These are phyloP conservation scores for Pezicula rhizophila DNA, from an alignment of 2,329 filamentous ascomycete genomes.

Conservation along the genomic window DNA sequence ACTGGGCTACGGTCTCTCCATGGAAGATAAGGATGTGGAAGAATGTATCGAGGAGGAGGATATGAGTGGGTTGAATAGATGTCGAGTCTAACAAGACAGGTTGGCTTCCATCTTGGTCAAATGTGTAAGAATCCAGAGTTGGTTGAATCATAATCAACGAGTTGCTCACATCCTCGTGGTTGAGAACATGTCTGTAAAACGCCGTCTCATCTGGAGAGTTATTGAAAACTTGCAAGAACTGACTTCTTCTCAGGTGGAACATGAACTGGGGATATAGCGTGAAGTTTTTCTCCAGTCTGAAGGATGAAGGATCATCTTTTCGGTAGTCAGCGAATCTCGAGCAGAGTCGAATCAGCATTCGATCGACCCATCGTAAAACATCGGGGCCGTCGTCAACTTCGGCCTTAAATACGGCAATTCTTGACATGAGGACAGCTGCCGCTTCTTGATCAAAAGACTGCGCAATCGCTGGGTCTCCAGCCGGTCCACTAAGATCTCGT, in stretches of 20 bases:
- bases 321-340: slow-evolving; percentile 96
- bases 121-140: slow-evolving; percentile 92
- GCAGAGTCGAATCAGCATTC: slow-evolving; percentile 95
- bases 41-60: slow-evolving; percentile 93
- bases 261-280: slow-evolving; percentile 98
- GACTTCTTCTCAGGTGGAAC: slow-evolving; percentile 95
- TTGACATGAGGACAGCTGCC: slow-evolving; percentile 95
- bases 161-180: slow-evolving; percentile 95
- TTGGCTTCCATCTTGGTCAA: slow-evolving; percentile 87
- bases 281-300: slow-evolving; percentile 97
- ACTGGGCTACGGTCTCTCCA: slow-evolving; percentile 94
- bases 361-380: slow-evolving; percentile 93
- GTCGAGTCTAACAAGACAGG: slow-evolving; percentile 95
- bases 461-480: slow-evolving; percentile 88
- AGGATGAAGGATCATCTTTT: slow-evolving; percentile 96
- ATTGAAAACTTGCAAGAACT: slow-evolving; percentile 98
- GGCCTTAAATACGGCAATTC: slow-evolving; percentile 97
- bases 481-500: slow-evolving; percentile 83
- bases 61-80: slow-evolving; percentile 89
- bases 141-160: slow-evolving; percentile 99
- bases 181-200: slow-evolving; percentile 96
- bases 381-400: slow-evolving; percentile 99
- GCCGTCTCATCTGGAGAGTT: slow-evolving; percentile 98
- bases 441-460: slow-evolving; percentile 98
- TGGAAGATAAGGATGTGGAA: slow-evolving; percentile 99